These are phyloP conservation scores for Bruguiera gymnorhiza DNA, from an alignment of 345 rosid genomes.

Conservation along the genomic window DNA sequence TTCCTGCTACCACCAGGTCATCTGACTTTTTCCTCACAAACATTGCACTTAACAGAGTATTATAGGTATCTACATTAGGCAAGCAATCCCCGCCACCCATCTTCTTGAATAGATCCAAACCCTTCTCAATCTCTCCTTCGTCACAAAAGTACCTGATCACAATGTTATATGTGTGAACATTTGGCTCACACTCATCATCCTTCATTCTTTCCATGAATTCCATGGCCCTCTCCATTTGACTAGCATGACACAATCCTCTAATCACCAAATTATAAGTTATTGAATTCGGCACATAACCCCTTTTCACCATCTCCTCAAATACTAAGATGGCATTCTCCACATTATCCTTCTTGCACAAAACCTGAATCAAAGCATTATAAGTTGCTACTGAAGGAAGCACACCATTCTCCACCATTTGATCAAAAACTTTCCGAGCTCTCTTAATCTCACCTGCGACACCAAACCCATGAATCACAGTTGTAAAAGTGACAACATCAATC, in stretches of 20 bases:
- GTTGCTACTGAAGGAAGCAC: conserved; percentile 88
- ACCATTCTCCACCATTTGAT: conserved; percentile 64
- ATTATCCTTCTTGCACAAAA: conserved; percentile 79
- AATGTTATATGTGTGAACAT: conserved; percentile 76
- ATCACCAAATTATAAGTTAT: conserved; percentile 69
- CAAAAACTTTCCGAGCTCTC: conserved; percentile 57
- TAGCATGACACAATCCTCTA: conserved; percentile 77
- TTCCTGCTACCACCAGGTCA: conserved; percentile 78
- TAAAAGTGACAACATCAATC: conserved; percentile 73
- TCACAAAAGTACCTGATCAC: conserved; percentile 65
- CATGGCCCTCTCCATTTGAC: conserved; percentile 58
- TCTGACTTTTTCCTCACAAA: conserved; percentile 76
- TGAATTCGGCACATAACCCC: conserved; percentile 65
- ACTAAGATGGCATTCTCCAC: conserved; percentile 66
- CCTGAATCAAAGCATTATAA: conserved; percentile 83
- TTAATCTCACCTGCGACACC: conserved; percentile 71
- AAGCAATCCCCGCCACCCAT: conserved; percentile 64
- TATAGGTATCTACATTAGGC: conserved; percentile 87
- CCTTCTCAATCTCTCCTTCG: conserved; percentile 66
- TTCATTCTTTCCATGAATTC: conserved; percentile 64
- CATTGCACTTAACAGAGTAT: conserved; percentile 75
- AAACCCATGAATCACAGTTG: conserved; percentile 75
- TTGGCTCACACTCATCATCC: conserved; percentile 59
- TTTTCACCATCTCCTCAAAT: conserved; percentile 77
- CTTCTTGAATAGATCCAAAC: conserved; percentile 57